Conservation (phyloP, 139 green algal genomes). For the Chlamydomonas sphaeroides region DNA sequence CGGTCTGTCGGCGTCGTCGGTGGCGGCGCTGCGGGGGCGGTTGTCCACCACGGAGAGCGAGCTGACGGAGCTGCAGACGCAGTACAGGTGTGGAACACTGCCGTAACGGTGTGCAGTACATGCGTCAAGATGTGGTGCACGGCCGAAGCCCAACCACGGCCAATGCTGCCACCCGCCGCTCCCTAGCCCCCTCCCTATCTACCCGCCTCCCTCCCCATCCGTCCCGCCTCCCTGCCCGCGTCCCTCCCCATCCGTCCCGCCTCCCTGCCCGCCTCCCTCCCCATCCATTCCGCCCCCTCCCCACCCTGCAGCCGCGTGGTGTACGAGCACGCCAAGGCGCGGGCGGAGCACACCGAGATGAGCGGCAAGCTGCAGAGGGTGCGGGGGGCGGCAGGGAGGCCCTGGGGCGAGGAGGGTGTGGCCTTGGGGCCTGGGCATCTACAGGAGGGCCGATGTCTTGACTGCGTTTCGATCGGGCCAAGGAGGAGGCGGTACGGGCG, state of each 20-base stretch:
- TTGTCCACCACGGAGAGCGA: background rate
- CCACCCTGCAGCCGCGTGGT: constrained; percentile 23
- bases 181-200: too few relatives aligned
- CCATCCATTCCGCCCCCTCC: background rate
- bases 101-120: too few relatives aligned
- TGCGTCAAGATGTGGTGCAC: too few relatives aligned
- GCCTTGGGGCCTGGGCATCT: background rate
- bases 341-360: constrained; percentile 52
- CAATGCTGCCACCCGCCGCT: too few relatives aligned
- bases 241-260: too few relatives aligned
- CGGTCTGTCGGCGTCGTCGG: background rate
- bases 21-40: background rate
- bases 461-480: too few relatives aligned
- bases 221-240: too few relatives aligned
- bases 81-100: too few relatives aligned
- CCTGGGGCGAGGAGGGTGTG: background rate
- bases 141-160: too few relatives aligned
- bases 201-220: too few relatives aligned
- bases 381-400: background rate
- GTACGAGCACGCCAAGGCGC: constrained; percentile 49
- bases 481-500: too few relatives aligned
- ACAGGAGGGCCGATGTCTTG: too few relatives aligned
- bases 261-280: background rate
- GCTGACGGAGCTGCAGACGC: constrained; percentile 23
- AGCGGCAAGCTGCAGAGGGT: constrained; percentile 39